phyloP scores from a whole-genome alignment of 192 early-diverging fungal genomes.

The Dissophora globulifera region DNA sequence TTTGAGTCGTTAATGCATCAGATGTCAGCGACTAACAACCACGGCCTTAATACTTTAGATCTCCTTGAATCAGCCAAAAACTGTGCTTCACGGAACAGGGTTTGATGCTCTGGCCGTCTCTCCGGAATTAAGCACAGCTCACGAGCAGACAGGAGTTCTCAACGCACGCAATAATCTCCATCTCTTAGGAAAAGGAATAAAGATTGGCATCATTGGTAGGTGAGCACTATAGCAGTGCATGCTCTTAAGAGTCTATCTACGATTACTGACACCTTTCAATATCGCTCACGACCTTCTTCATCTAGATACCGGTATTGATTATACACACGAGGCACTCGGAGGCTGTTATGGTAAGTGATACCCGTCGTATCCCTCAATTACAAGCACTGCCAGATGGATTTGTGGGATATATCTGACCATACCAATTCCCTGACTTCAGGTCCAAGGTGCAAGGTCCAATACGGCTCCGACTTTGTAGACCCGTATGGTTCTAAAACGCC shows the following conservation, averaged over 20 bases:
- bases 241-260: no score
- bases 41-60: no score
- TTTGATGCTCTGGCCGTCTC: conserved; percentile 10
- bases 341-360: conserved; percentile 62
- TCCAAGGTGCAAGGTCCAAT: conserved; percentile 67
- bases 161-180: conserved; percentile 28
- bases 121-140: conserved; percentile 47
- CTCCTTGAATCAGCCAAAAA: conserved; percentile 24
- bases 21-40: no score
- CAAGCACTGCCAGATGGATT: no score
- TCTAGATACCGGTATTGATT: conserved; percentile 63
- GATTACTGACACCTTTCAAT: no score
- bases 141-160: conserved; percentile 56
- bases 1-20: no score
- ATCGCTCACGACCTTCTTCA: no score
- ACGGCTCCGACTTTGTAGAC: conserved; percentile 70
- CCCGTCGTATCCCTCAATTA: no score
- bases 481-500: background rate
- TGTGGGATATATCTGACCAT: no score
- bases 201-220: conserved; percentile 63
- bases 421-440: background rate
- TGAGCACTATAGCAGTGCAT: no score
- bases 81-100: conserved; percentile 12
- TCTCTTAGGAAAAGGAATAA: conserved; percentile 34
- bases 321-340: conserved; percentile 70